A percentile compares a stretch with the other conserved stretches of the same genome.
Conservation (phyloP, 2,329 filamentous ascomycete genomes). For the Hypoxylon sp. region DNA sequence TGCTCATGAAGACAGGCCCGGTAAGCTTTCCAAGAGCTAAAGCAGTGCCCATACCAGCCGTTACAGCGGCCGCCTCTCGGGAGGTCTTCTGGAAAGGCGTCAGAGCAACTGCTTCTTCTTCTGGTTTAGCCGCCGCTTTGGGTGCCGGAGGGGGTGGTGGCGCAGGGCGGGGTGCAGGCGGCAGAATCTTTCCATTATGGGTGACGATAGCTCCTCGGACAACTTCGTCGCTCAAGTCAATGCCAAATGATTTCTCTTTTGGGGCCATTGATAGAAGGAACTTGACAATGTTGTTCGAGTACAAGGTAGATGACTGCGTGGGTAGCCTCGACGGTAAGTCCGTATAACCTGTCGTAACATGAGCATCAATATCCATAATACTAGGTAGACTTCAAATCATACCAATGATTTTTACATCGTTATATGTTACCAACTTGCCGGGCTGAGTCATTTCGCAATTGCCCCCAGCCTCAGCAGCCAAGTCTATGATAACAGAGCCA, state of each 20-base stretch:
- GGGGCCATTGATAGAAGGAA: conserved; percentile 86
- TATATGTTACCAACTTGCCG: conserved; percentile 77
- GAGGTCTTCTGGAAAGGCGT: conserved; percentile 87
- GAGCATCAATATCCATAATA: conserved; percentile 36
- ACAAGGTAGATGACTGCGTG: conserved; percentile 89
- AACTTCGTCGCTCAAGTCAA: conserved; percentile 87
- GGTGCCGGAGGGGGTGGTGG: conserved; percentile 67
- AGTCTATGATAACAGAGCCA: conserved; percentile 88
- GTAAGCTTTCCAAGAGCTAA: conserved; percentile 85
- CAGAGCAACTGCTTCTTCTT: conserved; percentile 73
- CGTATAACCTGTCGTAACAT: conserved; percentile 74
- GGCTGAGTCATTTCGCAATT: conserved; percentile 88
- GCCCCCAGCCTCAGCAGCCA: conserved; percentile 88
- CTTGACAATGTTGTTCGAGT: conserved; percentile 95
- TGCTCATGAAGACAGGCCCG: conserved; percentile 87
- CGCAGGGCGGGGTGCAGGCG: conserved; percentile 78
- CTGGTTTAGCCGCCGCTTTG: conserved; percentile 58
- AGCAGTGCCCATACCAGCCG: conserved; percentile 81
- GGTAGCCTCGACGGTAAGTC: conserved; percentile 89
- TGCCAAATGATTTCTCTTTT: conserved; percentile 81
- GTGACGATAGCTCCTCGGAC: conserved; percentile 89
- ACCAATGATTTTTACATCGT: conserved; percentile 89
- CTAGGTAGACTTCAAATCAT: conserved; percentile 48
- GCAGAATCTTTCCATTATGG: conserved; percentile 80
- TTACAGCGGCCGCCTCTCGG: conserved; percentile 80